Evolutionary conservation across 2,329 filamentous ascomycete species (phyloP).

Genomic region (Colletotrichum gigasporum): DNA sequence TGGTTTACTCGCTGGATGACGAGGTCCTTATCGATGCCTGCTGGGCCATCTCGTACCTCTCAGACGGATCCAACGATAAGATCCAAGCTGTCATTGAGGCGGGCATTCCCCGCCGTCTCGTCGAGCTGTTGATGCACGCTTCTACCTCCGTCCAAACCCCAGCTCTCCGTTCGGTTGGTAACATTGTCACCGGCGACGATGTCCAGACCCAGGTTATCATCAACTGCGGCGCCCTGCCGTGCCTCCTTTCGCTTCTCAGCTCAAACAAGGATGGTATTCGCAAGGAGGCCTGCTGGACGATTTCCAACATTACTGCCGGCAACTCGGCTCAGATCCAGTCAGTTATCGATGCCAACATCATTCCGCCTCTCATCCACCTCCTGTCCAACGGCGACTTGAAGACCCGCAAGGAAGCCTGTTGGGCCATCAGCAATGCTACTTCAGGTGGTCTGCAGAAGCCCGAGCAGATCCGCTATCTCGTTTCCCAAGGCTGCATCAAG

Average conservation of each 20-base stretch:
- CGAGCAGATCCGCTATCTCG: conserved; percentile 96
- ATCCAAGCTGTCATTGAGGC: conserved; percentile 99
- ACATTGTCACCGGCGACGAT: conserved; percentile 98
- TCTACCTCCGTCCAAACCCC: conserved; percentile 98
- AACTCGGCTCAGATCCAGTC: conserved; percentile 98
- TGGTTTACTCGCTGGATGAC: conserved; percentile 98
- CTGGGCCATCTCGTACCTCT: conserved; percentile 99
- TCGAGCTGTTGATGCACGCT: conserved; percentile 97
- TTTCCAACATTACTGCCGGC: conserved; percentile 97
- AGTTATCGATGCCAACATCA: conserved; percentile 96
- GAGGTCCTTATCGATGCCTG: conserved; percentile 98
- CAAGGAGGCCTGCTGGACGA: conserved; percentile 99
- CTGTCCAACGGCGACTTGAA: conserved; percentile 98
- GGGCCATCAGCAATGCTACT: conserved; percentile 99
- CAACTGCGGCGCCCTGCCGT: conserved; percentile 93
- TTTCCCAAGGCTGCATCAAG: conserved; percentile 94
- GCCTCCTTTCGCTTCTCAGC: conserved; percentile 91
- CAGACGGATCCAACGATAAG: conserved; percentile 98
- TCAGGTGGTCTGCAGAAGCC: conserved; percentile 98
- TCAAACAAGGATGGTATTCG: conserved; percentile 99
- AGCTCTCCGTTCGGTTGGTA: conserved; percentile 94
- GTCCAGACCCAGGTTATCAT: conserved; percentile 99
- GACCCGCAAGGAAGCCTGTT: conserved; percentile 99
- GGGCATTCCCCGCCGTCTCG: conserved; percentile 93
- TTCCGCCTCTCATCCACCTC: conserved; percentile 94